Conservation (phyloP, 1,284 basidiomycete species). For the Cryptococcus sp. region DNA sequence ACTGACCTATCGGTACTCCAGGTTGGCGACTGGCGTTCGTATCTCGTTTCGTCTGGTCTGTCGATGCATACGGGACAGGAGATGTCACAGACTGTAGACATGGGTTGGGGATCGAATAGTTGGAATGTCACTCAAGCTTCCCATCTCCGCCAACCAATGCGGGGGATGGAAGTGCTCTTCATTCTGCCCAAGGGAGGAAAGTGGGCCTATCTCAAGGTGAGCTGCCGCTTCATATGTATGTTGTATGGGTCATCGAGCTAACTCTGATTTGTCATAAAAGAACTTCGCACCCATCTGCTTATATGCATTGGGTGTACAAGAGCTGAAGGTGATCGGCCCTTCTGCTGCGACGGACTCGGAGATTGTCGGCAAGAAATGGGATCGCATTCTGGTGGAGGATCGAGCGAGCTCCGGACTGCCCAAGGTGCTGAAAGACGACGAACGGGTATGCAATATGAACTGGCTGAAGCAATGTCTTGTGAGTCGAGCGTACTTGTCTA, state of each 20-base stretch:
- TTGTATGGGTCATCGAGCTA: slow-evolving; percentile 1
- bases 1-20: background rate
- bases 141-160: slow-evolving; percentile 53
- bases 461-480: slow-evolving; percentile 80
- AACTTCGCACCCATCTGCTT: slow-evolving; percentile 68
- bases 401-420: slow-evolving; percentile 38
- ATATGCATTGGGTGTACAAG: slow-evolving; percentile 69
- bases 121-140: slow-evolving; percentile 53
- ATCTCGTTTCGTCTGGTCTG: slow-evolving; percentile 68
- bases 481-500: slow-evolving; percentile 11
- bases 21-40: slow-evolving; percentile 62
- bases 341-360: slow-evolving; percentile 36
- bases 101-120: slow-evolving; percentile 64
- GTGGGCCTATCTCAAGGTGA: slow-evolving; percentile 27
- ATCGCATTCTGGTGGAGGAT: slow-evolving; percentile 69
- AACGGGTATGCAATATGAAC: slow-evolving; percentile 45
- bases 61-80: slow-evolving; percentile 59
- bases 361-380: slow-evolving; percentile 54
- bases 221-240: slow-evolving; percentile 2
- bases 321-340: slow-evolving; percentile 53
- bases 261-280: slow-evolving; percentile 9
- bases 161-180: slow-evolving; percentile 34
- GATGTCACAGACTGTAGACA: slow-evolving; percentile 69
- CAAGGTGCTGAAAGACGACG: slow-evolving; percentile 46
- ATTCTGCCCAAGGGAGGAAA: slow-evolving; percentile 24